Base-by-base conservation (phyloP, 306 rosid genomes). In the Begonia fuchsioides region DNA sequence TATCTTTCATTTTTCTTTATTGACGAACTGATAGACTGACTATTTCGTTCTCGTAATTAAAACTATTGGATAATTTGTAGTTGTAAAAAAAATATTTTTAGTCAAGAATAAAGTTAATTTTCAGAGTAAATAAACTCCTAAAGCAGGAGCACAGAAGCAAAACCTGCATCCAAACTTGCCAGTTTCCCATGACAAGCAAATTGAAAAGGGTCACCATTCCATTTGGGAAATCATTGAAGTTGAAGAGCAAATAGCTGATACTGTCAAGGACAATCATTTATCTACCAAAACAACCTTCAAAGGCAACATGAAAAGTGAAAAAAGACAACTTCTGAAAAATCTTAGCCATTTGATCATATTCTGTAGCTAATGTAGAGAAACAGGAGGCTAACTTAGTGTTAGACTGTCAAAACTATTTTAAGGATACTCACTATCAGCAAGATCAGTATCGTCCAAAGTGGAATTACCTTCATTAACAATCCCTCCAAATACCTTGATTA, bases 201-300 rank as follows among this genome's bases (percentile, higher is more conserved):
- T 90, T 90, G 87, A 85, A 90, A 54, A 90, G 95, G 47, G 98
- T 79, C 83, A 90, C 98, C 94, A 90, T 85, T 53, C 98, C 98
- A 65, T 81, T 90, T 5, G 98, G 95, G 55, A 75, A 90, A 60
- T 90, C 98, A 55, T 90, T 90, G 61, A 90, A 90, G 70, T 90
- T 90, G 64, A 85, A 85, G 67, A 90, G 74, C 58, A 81, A 56
- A 72, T 85, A 90, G 76, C 98, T 90, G 65, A 53, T 70, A 57
- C 38, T 58, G 98, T 90, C 67, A 90, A 85, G 95, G 69, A 79
- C 51, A 51, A 16, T n/a, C 49, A 66, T 47, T 54, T 52, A 56
- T 17, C 51, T 16, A 50, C 64, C 14, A 53, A 17, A 44, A 51
- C 9, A 49, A 53, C 47, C 44, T 61, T 48, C 14, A 44, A 26